Conservation (phyloP, 345 rosid species). For the rapeseed (Brassica napus) region Da-Ae NC_063440.1:27950001-27950500, state of each 20-base stretch:
- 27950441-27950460: conserved; percentile 94
- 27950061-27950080: conserved; percentile 99
- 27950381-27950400: conserved; percentile 10
- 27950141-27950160: neutral
- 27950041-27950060: conserved; percentile 96
- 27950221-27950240: conserved; percentile 96
- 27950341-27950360: conserved; percentile 90
- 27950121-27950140: no score
- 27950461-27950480: conserved; percentile 48
- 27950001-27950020: conserved; percentile 51
- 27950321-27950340: conserved; percentile 97
- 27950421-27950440: conserved; percentile 93
- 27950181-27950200: conserved; percentile 85
- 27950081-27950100: conserved; percentile 43
- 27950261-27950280: neutral
- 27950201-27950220: conserved; percentile 97
- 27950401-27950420: neutral
- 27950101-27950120: conserved; percentile 5
- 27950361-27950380: conserved; percentile 27
- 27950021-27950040: conserved; percentile 94
- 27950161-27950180: conserved; percentile 18
- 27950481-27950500: conserved; percentile 31
- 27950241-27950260: conserved; percentile 7
- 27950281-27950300: neutral
- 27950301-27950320: conserved; percentile 74